Evolutionary conservation across 495 filamentous ascomycete genomes (phyloP), one percentile per base, ranked within the genome.

Genomic region (Neurospora intermedia): DNA sequence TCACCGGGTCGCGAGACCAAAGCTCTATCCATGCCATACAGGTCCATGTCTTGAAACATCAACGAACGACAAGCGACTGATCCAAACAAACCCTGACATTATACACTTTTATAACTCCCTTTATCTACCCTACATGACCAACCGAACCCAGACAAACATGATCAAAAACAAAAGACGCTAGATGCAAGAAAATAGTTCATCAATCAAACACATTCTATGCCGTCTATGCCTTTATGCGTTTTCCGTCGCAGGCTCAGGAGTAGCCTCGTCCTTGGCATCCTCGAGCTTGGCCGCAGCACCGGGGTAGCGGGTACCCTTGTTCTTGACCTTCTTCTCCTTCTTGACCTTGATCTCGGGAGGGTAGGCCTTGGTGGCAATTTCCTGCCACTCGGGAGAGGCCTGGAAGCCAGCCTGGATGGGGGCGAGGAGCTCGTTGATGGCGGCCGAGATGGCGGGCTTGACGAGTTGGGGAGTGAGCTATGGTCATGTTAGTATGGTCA

Each of bases 401-500:
- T 92, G 83, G 82, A 87, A 98, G 20, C 88, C 90, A 6, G 79
- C 86, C 72, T 90, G 89, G 71, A 98, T 94, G 2, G 95, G 92
- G 6, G 84, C 88, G 71, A 97, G 85, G 20, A 98, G 85, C 15
- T 85, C 81, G 73, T 87, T 87, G n/a, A 98, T 85, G 31, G 87
- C 92, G 6, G 85, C 83, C 31, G 90, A 84, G 6, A 94, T 88
- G 43, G 91, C 94, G 42, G 89, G 86, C 83, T 98, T 98, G 31
- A 98, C 85, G 9, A 91, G 80, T 84, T 96, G 93, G 0, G 95
- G 95, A 13, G 90, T 92, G 70, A 98, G 86, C 91, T 96, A 71
- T 23, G 69, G 39, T 45, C 8, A 9, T 74, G 72, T 79, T 71
- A 83, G 79, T 70, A 72, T 23, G 11, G 35, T 7, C 54, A 16